Evolutionary conservation across 2,329 filamentous ascomycete species (phyloP).

Genomic region (Trichoderma sp.): DNA sequence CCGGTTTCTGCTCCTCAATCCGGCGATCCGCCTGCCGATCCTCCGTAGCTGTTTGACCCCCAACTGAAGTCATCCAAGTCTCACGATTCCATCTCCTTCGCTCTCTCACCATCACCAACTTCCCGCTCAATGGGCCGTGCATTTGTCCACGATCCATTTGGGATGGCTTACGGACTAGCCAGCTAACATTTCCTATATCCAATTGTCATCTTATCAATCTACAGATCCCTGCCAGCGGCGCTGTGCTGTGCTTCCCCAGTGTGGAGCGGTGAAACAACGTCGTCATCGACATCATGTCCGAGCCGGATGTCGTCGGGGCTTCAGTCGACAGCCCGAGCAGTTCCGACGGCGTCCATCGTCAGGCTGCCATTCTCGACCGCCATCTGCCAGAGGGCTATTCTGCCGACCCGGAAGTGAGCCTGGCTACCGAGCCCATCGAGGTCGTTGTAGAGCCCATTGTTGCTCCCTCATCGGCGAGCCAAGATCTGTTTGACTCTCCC

Average conservation of each 20-base stretch:
- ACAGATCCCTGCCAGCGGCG: not conserved
- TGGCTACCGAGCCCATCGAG: slow-evolving; percentile 26
- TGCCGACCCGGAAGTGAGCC: slow-evolving; percentile 39
- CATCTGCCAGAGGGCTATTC: slow-evolving; percentile 42
- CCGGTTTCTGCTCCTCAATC: not conserved
- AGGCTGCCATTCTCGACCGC: slow-evolving; percentile 38
- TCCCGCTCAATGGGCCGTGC: slow-evolving; percentile 1
- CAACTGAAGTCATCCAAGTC: not conserved
- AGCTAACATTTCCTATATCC: not conserved
- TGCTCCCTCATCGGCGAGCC: slow-evolving; percentile 13
- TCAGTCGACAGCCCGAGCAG: slow-evolving; percentile 30
- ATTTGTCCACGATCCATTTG: not conserved
- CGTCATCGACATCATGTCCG: slow-evolving; percentile 13
- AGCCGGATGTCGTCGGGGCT: slow-evolving; percentile 32
- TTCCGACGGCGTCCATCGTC: slow-evolving; percentile 30
- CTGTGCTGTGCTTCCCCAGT: slow-evolving; percentile 4
- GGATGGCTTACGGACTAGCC: slow-evolving; percentile 5
- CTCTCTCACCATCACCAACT: not conserved
- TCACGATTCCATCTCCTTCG: not conserved
- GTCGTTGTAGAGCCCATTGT: not conserved
- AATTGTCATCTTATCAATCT: not conserved
- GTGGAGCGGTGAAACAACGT: slow-evolving; percentile 16
- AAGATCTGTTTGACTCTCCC: slow-evolving; percentile 20
- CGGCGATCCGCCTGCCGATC: not conserved
- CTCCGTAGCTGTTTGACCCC: not conserved